Base-by-base conservation (phyloP, 177 flowering plant genomes). In the Vitis hybrid region DNA sequence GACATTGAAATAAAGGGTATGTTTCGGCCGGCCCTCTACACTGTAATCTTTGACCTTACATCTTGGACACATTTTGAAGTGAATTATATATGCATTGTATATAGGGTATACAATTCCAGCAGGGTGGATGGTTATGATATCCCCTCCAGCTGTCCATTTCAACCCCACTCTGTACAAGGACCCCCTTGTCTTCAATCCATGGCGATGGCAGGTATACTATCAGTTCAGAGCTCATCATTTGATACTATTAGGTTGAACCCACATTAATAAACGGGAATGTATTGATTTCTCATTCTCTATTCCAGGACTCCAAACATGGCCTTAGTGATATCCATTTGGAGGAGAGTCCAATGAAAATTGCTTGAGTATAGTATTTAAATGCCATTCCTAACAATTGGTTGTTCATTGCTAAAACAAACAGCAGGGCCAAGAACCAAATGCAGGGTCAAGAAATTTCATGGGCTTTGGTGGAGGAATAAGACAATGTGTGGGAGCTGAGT, bases 381-480 rank as follows among this genome's bases (percentile, higher is more conserved):
- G 23, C 23, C 23, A 21, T 21, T 21, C 23, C 23, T 21, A 21
- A 21, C 23, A 21, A 21, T 21, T 21, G 23, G 2, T 21, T 21
- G 23, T 21, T 21, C 2, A 21, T 21, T 21, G 23, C 23, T 5
- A 32, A 21, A 21, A 21, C 23, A 52, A 17, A 55, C 64, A 23
- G 52, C 86, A 93, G 96, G 91, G 86, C 50, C 18, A 69, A 49
- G 91, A 90, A 69, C 10, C 76, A 54, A 82, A 81, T 69, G 87
- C 86, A 26, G 94, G 84, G 52, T 77, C 94, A 0, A 91, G 83
- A 80, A 69, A 87, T 75, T 94, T 92, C 89, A 91, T 94, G 97
- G 97, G 96, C 58, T 94, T 94, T 72, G 97, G 97, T 65, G 97
- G 98, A 30, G 98, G 98, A 21, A 82, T 90, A 96, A 90, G 98